Base-by-base conservation (phyloP, 306 rosid genomes). In the Alnus rubra region DNA sequence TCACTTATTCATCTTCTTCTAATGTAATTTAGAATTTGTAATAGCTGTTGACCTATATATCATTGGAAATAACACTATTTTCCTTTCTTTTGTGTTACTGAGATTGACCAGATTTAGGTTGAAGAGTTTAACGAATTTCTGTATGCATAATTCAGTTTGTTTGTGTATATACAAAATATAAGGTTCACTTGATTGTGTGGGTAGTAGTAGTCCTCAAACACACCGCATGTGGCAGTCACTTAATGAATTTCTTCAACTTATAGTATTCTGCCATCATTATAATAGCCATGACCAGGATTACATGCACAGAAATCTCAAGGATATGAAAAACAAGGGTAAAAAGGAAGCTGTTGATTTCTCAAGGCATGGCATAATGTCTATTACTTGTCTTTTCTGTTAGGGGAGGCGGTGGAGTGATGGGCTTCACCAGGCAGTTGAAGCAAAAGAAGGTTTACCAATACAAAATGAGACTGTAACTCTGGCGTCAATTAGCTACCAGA, bases 381-480 rank as follows among this genome's bases (percentile, higher is more conserved):
- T 80, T 82, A 23, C 71, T 79, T 48, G 49, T 44, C 76, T 80
- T 72, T 72, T 75, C 60, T 65, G 83, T 65, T 84, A 95, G 98
- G 98, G 98, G 77, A 89, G 98, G 89, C 86, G 98, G 86, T 95
- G 98, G 98, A 95, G 98, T 86, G 98, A 95, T 74, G 98, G 98
- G 79, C 98, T 95, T 84, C 98, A 92, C 88, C 98, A 95, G 87
- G 98, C 98, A 54, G 98, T 95, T 74, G 98, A 95, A 91, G 98
- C 98, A 76, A 95, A 95, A 88, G 98, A 95, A 91, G 91, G 93
- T 81, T 71, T 95, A 69, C 98, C 98, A 31, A 90, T 92, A 80
- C 98, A 95, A 87, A 95, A 91, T 83, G 98, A 95, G 91, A 95
- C 98, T 58, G 90, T 95, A 74, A 92, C 98, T 11, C 81, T 95